Percentiles rank a stretch among this genome's conserved stretches.
Evolutionary conservation across 306 rosid genomes (phyloP).

Genomic region (Quercus variabilis): DNA sequence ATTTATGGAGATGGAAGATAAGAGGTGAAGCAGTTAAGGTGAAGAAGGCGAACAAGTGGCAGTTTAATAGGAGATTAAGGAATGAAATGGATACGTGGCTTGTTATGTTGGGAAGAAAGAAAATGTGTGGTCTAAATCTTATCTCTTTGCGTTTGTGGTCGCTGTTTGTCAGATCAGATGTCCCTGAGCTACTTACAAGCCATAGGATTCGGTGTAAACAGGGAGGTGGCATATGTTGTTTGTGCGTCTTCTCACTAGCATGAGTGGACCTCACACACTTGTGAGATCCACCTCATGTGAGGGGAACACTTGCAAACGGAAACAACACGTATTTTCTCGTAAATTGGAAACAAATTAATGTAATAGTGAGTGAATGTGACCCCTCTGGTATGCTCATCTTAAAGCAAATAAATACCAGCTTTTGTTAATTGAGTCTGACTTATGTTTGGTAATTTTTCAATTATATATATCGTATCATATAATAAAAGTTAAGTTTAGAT

Average conservation of each 20-base stretch:
- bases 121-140: neutral
- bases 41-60: conserved; percentile 26
- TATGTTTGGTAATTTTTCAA: accelerated
- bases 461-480: no score
- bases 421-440: no score
- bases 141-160: neutral
- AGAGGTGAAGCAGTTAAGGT: conserved; percentile 14
- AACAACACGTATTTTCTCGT: accelerated
- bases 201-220: conserved; percentile 1
- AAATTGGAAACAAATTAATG: no score
- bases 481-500: no score
- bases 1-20: neutral
- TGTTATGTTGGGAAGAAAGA: neutral
- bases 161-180: neutral
- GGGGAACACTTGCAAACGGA: no score
- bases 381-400: no score
- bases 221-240: no score
- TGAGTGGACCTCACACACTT: no score
- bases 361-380: no score
- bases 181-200: neutral
- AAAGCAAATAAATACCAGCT: no score
- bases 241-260: no score
- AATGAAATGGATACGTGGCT: conserved; percentile 14
- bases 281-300: no score
- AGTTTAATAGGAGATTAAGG: neutral